phyloP scores from a whole-genome alignment of 106 monocot genomes.

The Dioscorea zingiberensis region DNA sequence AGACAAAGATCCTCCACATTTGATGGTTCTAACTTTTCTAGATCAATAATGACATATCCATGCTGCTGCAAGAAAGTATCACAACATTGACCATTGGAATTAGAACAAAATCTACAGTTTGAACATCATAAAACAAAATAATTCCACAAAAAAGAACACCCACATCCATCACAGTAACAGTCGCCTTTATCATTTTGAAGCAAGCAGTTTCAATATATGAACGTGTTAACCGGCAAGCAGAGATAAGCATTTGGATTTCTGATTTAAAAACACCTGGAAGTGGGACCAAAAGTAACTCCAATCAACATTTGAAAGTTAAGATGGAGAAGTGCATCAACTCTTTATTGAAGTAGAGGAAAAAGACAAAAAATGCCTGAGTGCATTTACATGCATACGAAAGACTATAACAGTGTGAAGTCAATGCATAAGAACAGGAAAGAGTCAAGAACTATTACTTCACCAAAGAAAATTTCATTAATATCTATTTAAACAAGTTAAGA shows the following conservation, averaged over 20 bases:
- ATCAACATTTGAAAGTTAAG: background rate
- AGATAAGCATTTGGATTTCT: conserved; percentile 60
- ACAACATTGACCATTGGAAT: background rate
- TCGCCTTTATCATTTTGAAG: conserved; percentile 36
- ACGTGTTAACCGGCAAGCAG: conserved; percentile 74
- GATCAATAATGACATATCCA: conserved; percentile 81
- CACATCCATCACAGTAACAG: conserved; percentile 61
- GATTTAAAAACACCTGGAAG: conserved; percentile 47
- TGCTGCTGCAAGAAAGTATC: conserved; percentile 50
- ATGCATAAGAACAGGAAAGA: too few relatives aligned
- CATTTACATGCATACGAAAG: too few relatives aligned
- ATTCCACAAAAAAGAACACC: conserved; percentile 10
- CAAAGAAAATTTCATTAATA: too few relatives aligned
- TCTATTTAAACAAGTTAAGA: too few relatives aligned
- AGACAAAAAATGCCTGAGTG: too few relatives aligned
- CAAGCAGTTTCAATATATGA: conserved; percentile 52
- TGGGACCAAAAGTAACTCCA: conserved; percentile 4
- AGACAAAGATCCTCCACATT: conserved; percentile 64
- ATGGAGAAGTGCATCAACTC: too few relatives aligned
- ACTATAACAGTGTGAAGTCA: too few relatives aligned
- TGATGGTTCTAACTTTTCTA: conserved; percentile 67
- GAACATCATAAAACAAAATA: background rate
- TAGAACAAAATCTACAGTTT: too few relatives aligned
- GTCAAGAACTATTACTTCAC: too few relatives aligned
- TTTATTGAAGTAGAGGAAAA: too few relatives aligned